These are phyloP conservation scores for Cladophialophora bantiana DNA, from an alignment of 2,329 filamentous ascomycete species.

Conservation along the genomic window DNA sequence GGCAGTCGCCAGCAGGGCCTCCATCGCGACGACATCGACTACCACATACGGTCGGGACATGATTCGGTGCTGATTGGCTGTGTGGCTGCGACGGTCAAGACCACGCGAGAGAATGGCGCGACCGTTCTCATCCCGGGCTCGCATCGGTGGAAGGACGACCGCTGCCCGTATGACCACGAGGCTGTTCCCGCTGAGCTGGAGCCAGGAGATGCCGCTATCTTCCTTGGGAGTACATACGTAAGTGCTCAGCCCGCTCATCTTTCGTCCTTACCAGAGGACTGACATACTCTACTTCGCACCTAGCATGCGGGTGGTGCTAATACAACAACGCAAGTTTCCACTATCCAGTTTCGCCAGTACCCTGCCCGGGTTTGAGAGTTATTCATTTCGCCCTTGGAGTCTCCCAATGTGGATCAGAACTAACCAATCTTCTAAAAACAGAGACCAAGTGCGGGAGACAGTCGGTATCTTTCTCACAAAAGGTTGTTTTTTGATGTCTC, in stretches of 20 bases:
- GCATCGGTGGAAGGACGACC: conserved; percentile 39
- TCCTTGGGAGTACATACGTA: conserved; percentile 44
- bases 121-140: conserved; percentile 43
- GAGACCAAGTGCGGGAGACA: conserved; percentile 29
- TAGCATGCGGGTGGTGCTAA: conserved; percentile 46
- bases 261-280: background rate
- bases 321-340: conserved; percentile 35
- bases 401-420: background rate
- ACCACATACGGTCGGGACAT: conserved; percentile 44
- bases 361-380: background rate
- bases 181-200: conserved; percentile 43
- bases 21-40: conserved; percentile 45
- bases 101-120: conserved; percentile 43
- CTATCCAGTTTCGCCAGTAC: background rate
- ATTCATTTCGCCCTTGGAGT: background rate
- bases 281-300: background rate
- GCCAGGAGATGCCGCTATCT: conserved; percentile 48
- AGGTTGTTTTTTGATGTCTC: background rate
- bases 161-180: conserved; percentile 32
- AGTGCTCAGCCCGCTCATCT: background rate
- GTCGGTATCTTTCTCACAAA: conserved; percentile 32
- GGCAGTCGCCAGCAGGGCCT: conserved; percentile 39
- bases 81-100: conserved; percentile 45
- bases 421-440: background rate
- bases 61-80: conserved; percentile 50